Percentiles rank a stretch among this genome's conserved stretches.
Evolutionary conservation across 495 filamentous ascomycete genomes (phyloP).

Genomic region (Geoglossum glabrum): DNA sequence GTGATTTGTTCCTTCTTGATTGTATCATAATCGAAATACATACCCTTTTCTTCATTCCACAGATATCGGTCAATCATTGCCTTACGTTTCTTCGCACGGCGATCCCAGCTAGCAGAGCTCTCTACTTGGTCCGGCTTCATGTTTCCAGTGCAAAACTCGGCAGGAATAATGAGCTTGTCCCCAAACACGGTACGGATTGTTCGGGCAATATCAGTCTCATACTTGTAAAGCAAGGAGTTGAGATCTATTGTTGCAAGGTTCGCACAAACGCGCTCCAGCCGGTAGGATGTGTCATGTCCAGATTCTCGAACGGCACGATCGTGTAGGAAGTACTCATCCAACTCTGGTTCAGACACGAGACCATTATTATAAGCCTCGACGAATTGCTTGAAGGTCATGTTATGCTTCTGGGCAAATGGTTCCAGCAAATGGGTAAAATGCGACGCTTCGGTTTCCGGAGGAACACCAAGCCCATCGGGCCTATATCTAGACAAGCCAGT

Average conservation of each 20-base stretch:
- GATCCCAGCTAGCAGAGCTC: constrained; percentile 77
- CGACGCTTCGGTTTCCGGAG: constrained; percentile 78
- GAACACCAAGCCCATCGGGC: constrained; percentile 74
- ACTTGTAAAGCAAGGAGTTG: constrained; percentile 87
- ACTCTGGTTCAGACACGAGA: constrained; percentile 55
- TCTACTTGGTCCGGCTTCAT: constrained; percentile 43
- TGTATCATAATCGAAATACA: constrained; percentile 95
- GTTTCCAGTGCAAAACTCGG: constrained; percentile 44
- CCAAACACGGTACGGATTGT: constrained; percentile 65
- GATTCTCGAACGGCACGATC: constrained; percentile 88
- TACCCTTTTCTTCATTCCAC: constrained; percentile 76
- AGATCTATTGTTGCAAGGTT: constrained; percentile 85
- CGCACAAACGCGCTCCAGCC: constrained; percentile 70
- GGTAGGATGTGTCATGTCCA: constrained; percentile 92
- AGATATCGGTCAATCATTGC: constrained; percentile 66
- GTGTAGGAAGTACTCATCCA: constrained; percentile 90
- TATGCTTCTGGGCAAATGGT: constrained; percentile 72
- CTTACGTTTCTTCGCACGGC: constrained; percentile 63
- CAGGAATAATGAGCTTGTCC: constrained; percentile 56
- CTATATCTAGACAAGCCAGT: constrained; percentile 82
- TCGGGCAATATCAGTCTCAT: constrained; percentile 76
- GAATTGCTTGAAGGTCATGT: constrained; percentile 61
- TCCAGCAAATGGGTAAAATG: constrained; percentile 76
- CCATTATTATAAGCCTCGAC: constrained; percentile 72
- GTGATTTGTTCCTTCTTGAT: constrained; percentile 49